Evolutionary conservation across 441 rosid genomes (phyloP), one percentile per base, ranked within the genome.

Genomic region (Croton laevigatus): DNA sequence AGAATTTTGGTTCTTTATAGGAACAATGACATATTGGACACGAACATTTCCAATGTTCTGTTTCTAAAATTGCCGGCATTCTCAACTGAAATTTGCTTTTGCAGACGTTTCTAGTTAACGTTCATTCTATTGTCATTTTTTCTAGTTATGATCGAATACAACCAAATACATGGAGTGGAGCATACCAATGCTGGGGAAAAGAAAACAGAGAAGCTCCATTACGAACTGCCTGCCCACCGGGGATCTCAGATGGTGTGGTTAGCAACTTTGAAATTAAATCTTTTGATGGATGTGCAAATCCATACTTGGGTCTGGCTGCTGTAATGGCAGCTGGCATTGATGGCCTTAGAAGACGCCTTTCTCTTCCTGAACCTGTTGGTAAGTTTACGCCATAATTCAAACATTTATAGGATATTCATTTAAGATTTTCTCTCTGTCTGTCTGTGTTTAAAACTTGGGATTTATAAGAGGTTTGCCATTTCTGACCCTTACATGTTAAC

Each of bases 191-290:
- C 79, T 95, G 98, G 99, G 99, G 98, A 36, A 89, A 85, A 69
- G 98, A 94, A 80, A 95, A 92, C 81, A 87, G 97, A 40, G 99
- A 92, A 76, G 91, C 92, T 23, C 89, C 99, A 0, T 38, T 92
- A 80, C 82, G 97, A 77, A 86, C 95, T 13, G 89, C 99, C 38
- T 91, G 97, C 69, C 99, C 99, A 57, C 99, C 99, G 6, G 99
- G 98, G 62, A 69, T 86, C 60, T 57, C 49, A 8, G 83, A 89
- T 71, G 99, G 96, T 55, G 45, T 87, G 11, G 94, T 91, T 57
- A 95, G 94, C 87, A 95, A 95, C 84, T 95, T 95, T 66, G 99
- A 95, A 84, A 86, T 95, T 14, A 95, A 89, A 77, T 76, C 93
- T 61, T 88, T 87, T 74, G 99, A 95, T 81, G 99, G 94, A 19